These are phyloP conservation scores for Malus hybrid DNA, from an alignment of 331 rosid species.

Conservation along the genomic window DNA sequence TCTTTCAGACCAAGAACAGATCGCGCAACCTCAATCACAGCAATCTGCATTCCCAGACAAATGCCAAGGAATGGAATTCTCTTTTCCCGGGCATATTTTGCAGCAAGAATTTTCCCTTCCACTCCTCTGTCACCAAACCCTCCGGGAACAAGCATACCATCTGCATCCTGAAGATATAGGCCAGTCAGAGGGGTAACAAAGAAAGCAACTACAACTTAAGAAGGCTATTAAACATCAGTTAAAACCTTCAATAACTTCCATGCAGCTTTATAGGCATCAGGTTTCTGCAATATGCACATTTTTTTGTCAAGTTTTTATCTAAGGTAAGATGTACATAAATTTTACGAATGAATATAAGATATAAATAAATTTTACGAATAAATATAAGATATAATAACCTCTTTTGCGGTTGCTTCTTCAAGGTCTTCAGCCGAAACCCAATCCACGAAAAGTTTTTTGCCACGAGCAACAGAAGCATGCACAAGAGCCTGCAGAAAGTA, in stretches of 20 bases:
- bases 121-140: constrained; percentile 96
- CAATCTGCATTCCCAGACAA: constrained; percentile 91
- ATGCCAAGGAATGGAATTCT: constrained; percentile 82
- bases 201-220: not conserved
- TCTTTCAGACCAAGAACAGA: constrained; percentile 73
- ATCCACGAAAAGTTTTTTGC: constrained; percentile 72
- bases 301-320: constrained; percentile 1
- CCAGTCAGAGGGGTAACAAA: constrained; percentile 20
- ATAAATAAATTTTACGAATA: no score
- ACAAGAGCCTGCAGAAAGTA: constrained; percentile 62
- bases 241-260: constrained; percentile 85
- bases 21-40: constrained; percentile 81
- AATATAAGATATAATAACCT: constrained; percentile 33
- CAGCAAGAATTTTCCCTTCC: constrained; percentile 88
- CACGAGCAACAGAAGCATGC: constrained; percentile 66
- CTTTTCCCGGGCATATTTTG: constrained; percentile 74
- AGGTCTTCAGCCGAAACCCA: constrained; percentile 81
- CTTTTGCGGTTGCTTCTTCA: constrained; percentile 58
- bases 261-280: constrained; percentile 57
- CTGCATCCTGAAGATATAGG: constrained; percentile 56
- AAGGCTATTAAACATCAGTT: constrained; percentile 4
- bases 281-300: constrained; percentile 32
- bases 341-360: not conserved
- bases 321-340: not conserved
- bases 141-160: constrained; percentile 89